Evolutionary conservation across 306 rosid species (phyloP).

Genomic region (Heteromeles arbutifolia): DNA sequence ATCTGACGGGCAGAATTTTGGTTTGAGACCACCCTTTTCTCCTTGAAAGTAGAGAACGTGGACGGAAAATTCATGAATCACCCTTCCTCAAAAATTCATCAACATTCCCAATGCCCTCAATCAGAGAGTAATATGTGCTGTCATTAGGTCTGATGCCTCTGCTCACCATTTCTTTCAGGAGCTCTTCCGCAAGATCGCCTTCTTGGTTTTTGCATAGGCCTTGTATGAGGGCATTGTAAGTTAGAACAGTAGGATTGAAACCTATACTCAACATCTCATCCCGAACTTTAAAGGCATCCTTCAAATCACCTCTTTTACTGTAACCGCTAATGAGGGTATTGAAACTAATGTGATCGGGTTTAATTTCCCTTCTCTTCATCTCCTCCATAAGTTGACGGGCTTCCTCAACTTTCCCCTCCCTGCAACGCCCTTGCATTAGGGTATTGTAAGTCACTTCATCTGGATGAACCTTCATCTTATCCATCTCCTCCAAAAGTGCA

Average conservation of each 20-base stretch:
- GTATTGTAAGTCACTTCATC: constrained; percentile 85
- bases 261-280: constrained; percentile 74
- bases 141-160: constrained; percentile 76
- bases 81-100: constrained; percentile 29
- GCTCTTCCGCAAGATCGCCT: constrained; percentile 72
- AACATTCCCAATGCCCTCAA: constrained; percentile 46
- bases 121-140: constrained; percentile 57
- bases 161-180: constrained; percentile 69
- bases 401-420: constrained; percentile 80
- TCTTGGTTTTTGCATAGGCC: constrained; percentile 67
- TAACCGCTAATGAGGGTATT: constrained; percentile 82
- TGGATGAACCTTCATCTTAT: constrained; percentile 47
- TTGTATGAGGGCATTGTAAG: constrained; percentile 80
- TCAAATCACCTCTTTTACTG: constrained; percentile 65
- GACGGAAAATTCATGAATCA: constrained; percentile 24
- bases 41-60: constrained; percentile 2
- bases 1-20: constrained; percentile 3
- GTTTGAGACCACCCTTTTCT: constrained; percentile 11
- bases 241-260: constrained; percentile 78
- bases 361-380: constrained; percentile 81
- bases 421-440: constrained; percentile 81
- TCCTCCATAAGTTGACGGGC: constrained; percentile 63
- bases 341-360: constrained; percentile 78
- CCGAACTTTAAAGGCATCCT: constrained; percentile 66
- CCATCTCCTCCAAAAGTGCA: constrained; percentile 69